Conservation (phyloP, 805 yeast species). For the Metschnikowia reukaufii region DNA sequence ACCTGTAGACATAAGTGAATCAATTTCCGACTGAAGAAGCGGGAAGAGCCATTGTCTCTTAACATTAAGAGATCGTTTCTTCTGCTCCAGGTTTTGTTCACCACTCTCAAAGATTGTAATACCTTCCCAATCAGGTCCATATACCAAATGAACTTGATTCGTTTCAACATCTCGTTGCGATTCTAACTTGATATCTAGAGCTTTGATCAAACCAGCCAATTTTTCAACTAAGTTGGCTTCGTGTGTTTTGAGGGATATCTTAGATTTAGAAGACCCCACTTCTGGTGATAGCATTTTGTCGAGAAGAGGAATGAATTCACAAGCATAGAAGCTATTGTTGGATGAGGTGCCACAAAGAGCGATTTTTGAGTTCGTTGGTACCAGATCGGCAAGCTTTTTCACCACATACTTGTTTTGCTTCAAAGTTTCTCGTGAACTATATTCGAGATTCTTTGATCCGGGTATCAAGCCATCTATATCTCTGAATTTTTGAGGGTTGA, state of each 20-base stretch:
- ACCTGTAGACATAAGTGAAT: conserved; percentile 26
- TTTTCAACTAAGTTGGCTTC: conserved; percentile 36
- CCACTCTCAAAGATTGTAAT: conserved; percentile 23
- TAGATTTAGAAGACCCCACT: conserved; percentile 23
- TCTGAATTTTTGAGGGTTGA: conserved; percentile 32
- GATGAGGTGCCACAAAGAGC: conserved; percentile 29
- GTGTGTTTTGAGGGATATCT: conserved; percentile 24
- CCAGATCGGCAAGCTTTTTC: conserved; percentile 28
- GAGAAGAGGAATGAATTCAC: conserved; percentile 37
- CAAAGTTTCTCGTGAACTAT: conserved; percentile 38
- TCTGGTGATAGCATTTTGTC: conserved; percentile 34
- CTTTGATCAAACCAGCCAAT: conserved; percentile 39
- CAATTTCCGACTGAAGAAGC: conserved; percentile 34
- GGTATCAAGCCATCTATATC: conserved; percentile 27
- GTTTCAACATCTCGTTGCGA: conserved; percentile 35
- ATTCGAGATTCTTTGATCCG: conserved; percentile 34
- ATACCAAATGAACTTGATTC: conserved; percentile 26
- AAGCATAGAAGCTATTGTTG: conserved; percentile 25
- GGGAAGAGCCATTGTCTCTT: conserved; percentile 39
- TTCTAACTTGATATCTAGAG: conserved; percentile 42
- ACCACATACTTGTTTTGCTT: conserved; percentile 34
- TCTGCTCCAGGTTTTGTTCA: conserved; percentile 12
- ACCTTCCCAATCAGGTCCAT: conserved; percentile 38
- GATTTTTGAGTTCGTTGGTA: conserved; percentile 29
- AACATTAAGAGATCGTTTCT: conserved; percentile 26